phyloP scores from a whole-genome alignment of 1,284 basidiomycete genomes.

The Tilletiaria anomala region DNA sequence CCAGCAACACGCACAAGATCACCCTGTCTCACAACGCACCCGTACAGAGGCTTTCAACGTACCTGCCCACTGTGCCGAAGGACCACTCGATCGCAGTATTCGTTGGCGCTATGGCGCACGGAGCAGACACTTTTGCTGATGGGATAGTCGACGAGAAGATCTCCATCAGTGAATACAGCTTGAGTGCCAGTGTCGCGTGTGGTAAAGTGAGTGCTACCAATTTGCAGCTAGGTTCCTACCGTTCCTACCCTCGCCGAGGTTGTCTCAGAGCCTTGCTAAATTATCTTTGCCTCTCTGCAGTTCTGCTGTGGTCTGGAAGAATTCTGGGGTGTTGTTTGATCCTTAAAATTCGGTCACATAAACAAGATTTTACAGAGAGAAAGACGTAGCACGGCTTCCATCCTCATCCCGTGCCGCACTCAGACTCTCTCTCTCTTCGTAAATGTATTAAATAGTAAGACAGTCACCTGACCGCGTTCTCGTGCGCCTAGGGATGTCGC shows the following conservation, averaged over 20 bases:
- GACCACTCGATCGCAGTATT: constrained; percentile 86
- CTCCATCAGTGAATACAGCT: constrained; percentile 80
- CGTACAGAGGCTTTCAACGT: constrained; percentile 64
- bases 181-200: constrained; percentile 88
- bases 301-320: constrained; percentile 53
- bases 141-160: constrained; percentile 94
- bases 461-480: no score
- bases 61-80: constrained; percentile 64
- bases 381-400: no score
- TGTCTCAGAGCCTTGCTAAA: background rate
- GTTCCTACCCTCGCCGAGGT: background rate
- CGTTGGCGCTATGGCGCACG: constrained; percentile 59
- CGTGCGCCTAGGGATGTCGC: no score
- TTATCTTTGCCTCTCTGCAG: constrained; percentile 34
- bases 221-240: background rate
- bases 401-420: no score
- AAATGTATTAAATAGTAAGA: no score
- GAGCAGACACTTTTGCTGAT: constrained; percentile 90
- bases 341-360: no score
- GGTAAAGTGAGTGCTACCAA: constrained; percentile 56
- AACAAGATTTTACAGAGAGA: no score
- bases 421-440: no score
- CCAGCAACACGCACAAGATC: constrained; percentile 86
- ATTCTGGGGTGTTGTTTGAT: constrained; percentile 40
- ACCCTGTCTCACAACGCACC: constrained; percentile 75